Percentiles rank a stretch among this genome's conserved stretches.
These are phyloP conservation scores for Dipteronia sinensis DNA, from an alignment of 345 rosid genomes.

Conservation along the genomic window DNA sequence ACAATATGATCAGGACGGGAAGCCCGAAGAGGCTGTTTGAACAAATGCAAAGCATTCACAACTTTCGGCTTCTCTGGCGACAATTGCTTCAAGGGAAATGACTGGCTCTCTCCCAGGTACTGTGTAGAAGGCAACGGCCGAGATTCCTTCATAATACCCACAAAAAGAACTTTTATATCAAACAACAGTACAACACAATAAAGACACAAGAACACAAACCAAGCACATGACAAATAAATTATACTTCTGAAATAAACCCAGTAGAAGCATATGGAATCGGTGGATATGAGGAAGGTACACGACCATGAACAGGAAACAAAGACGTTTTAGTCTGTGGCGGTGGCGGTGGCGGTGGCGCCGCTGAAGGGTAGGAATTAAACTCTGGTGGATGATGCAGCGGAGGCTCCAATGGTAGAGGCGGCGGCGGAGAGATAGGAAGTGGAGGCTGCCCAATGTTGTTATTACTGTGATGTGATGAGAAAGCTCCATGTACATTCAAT, in stretches of 20 bases:
- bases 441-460: constrained; percentile 43
- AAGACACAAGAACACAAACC: constrained; percentile 4
- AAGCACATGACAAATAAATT: not conserved
- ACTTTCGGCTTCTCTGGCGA: constrained; percentile 53
- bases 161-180: not conserved
- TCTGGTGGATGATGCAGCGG: constrained; percentile 23
- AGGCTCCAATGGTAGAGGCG: constrained; percentile 59
- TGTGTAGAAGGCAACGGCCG: constrained; percentile 35
- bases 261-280: constrained; percentile 27
- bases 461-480: constrained; percentile 18
- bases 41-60: constrained; percentile 68
- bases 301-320: constrained; percentile 51
- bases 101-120: constrained; percentile 30
- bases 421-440: constrained; percentile 68
- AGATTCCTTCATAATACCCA: constrained; percentile 34
- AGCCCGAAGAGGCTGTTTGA: constrained; percentile 66
- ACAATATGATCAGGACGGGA: constrained; percentile 86
- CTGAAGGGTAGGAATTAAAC: constrained; percentile 28
- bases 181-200: not conserved
- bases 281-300: constrained; percentile 31
- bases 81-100: constrained; percentile 36
- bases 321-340: constrained; percentile 30
- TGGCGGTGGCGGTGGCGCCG: constrained; percentile 23
- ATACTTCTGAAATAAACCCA: constrained; percentile 38
- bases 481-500: constrained; percentile 26